Conservation (phyloP, 139 green algal species). For the Microglena sp. region DNA sequence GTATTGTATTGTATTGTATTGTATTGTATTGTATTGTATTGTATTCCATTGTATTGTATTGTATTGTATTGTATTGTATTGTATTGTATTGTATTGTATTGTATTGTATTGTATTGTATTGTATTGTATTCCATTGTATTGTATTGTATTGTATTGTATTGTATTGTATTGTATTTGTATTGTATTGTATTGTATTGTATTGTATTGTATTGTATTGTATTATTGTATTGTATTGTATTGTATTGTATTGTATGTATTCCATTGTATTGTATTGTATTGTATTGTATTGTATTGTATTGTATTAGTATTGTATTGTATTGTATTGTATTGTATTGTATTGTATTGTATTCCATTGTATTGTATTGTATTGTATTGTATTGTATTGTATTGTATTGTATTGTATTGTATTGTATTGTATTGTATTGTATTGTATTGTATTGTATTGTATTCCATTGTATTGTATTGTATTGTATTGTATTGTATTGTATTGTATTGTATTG, state of each 20-base stretch:
- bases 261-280: conserved; percentile 5
- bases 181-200: conserved; percentile 5
- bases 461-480: conserved; percentile 5
- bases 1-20: conserved; percentile 5
- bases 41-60: conserved; percentile 3
- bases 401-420: conserved; percentile 5
- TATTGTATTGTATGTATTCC: too few relatives aligned
- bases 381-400: conserved; percentile 5
- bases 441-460: conserved; percentile 3
- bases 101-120: conserved; percentile 5
- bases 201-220: conserved; percentile 5
- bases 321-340: conserved; percentile 5
- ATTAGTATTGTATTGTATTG: conserved; percentile 5
- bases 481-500: conserved; percentile 5
- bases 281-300: conserved; percentile 5
- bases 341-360: conserved; percentile 3
- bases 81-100: conserved; percentile 3
- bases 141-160: conserved; percentile 5
- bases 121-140: conserved; percentile 3
- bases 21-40: conserved; percentile 3
- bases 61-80: conserved; percentile 4
- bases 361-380: conserved; percentile 5
- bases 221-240: too few relatives aligned
- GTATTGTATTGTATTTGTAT: too few relatives aligned
- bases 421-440: conserved; percentile 5